phyloP scores from a whole-genome alignment of 169 alveolate species.

The Pseudocohnilembus persalinus region DNA sequence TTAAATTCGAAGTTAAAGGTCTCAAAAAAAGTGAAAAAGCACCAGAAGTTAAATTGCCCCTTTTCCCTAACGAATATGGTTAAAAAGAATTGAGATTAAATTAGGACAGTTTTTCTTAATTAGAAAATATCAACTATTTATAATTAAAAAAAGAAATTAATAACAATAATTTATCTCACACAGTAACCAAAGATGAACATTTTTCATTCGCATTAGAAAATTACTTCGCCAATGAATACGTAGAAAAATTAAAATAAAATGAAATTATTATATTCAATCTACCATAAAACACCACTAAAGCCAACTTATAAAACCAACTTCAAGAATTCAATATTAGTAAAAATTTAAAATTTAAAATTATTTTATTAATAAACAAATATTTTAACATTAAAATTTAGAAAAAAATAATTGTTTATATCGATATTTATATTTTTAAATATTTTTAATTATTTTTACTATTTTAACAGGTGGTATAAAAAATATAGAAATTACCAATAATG shows the following conservation, averaged over 20 bases:
- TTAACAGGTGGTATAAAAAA: not conserved
- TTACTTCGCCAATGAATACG: not conserved
- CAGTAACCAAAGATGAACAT: not conserved
- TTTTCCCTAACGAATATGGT: not conserved
- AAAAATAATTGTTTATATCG: not conserved
- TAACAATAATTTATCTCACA: too few relatives aligned
- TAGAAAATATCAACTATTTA: not conserved
- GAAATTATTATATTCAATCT: not conserved
- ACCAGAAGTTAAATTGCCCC: not conserved
- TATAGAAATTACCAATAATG: not conserved
- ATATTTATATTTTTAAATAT: too few relatives aligned
- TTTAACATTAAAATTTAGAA: not conserved
- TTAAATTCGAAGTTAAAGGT: not conserved
- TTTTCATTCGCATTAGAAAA: not conserved
- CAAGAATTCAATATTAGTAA: too few relatives aligned
- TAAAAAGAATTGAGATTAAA: not conserved
- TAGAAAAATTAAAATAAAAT: too few relatives aligned
- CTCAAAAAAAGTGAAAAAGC: not conserved
- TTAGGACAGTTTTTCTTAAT: not conserved
- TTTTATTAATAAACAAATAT: too few relatives aligned
- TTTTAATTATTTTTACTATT: too few relatives aligned
- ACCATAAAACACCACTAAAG: not conserved
- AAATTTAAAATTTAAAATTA: too few relatives aligned
- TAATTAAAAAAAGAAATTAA: too few relatives aligned
- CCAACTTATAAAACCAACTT: too few relatives aligned